Conservation (phyloP, 2,329 filamentous ascomycete genomes). For the Colletotrichum limetticola region DNA sequence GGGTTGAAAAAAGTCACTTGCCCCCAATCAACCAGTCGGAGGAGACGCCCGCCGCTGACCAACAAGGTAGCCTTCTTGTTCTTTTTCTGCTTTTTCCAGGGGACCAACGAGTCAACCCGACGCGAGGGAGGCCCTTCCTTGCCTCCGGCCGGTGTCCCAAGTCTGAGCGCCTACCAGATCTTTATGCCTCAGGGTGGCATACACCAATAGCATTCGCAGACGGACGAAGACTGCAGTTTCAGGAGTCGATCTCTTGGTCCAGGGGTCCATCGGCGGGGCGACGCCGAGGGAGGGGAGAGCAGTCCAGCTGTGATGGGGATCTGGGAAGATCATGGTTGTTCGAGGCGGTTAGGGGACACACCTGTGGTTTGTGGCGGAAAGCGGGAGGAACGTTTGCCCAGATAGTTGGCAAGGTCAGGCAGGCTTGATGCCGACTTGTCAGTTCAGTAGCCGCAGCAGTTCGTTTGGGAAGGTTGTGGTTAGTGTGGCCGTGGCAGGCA, state of each 20-base stretch:
- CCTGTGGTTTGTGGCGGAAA: conserved; percentile 11
- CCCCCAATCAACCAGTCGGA: conserved; percentile 24
- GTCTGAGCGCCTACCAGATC: conserved; percentile 33
- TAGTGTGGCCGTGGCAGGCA: conserved; percentile 6
- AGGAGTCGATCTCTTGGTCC: conserved; percentile 35
- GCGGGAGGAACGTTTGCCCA: conserved; percentile 16
- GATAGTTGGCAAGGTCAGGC: conserved; percentile 14
- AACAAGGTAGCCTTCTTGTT: conserved; percentile 4
- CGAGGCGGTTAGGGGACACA: not conserved
- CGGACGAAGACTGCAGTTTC: conserved; percentile 35
- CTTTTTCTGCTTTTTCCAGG: not conserved
- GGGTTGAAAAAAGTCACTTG: not conserved
- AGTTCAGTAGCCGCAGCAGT: conserved; percentile 13
- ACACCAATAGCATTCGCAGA: conserved; percentile 25
- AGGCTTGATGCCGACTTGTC: conserved; percentile 11
- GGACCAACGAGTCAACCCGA: conserved; percentile 32
- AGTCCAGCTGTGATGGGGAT: not conserved
- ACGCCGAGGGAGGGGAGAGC: conserved; percentile 6
- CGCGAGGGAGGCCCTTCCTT: conserved; percentile 23
- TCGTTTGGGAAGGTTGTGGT: conserved; percentile 21
- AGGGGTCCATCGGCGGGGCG: conserved; percentile 32
- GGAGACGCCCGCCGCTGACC: conserved; percentile 20
- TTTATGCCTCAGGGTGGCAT: conserved; percentile 35
- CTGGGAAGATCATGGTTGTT: conserved; percentile 27
- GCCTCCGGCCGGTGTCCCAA: conserved; percentile 24